These are phyloP conservation scores for Pseudogymnoascus pannorum DNA, from an alignment of 2,329 filamentous ascomycete genomes.

Conservation along the genomic window DNA sequence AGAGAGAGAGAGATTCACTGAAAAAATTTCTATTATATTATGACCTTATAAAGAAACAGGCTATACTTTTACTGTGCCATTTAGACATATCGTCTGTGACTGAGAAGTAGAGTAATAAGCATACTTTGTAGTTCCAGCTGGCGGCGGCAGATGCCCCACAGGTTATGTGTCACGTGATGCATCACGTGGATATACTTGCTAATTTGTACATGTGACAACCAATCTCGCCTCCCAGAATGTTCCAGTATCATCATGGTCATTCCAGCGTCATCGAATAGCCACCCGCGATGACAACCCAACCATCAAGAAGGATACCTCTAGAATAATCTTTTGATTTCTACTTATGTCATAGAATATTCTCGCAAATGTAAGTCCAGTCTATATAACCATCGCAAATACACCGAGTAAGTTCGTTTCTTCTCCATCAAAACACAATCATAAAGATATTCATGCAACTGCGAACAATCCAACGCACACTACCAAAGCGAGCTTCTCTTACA, in stretches of 20 bases:
- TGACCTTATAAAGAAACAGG: background rate
- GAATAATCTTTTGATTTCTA: background rate
- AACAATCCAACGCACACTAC: background rate
- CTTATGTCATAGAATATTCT: background rate
- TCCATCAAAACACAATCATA: slow-evolving; percentile 6
- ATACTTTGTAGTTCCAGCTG: background rate
- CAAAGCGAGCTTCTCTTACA: background rate
- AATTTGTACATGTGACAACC: background rate
- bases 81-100: background rate
- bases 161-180: background rate
- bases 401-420: slow-evolving; percentile 5
- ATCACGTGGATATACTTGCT: background rate
- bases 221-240: background rate
- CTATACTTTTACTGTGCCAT: background rate
- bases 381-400: slow-evolving; percentile 3
- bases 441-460: slow-evolving; percentile 1
- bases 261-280: background rate
- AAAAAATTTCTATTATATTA: background rate
- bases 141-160: background rate
- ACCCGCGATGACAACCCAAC: background rate
- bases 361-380: background rate
- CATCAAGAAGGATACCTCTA: background rate
- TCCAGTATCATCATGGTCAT: background rate
- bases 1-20: background rate
- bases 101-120: slow-evolving; percentile 2